Evolutionary conservation across 164 flowering plant species (phyloP).

Genomic region (Pachysandra terminalis): DNA sequence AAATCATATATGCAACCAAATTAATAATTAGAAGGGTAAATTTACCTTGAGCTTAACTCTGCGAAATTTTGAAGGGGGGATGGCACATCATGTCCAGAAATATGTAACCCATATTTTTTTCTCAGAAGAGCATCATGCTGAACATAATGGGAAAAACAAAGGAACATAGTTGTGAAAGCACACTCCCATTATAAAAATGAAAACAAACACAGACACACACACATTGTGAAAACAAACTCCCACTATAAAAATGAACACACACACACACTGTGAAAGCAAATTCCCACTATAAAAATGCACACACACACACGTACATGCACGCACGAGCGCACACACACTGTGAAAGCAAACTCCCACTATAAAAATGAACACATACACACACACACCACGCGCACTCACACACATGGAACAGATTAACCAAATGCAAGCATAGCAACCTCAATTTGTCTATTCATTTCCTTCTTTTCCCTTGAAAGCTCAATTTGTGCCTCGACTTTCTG

Average conservation of each 20-base stretch:
- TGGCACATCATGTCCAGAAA: slow-evolving; percentile 67
- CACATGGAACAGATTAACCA: background rate
- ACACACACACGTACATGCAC: too few species aligned
- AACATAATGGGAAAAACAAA: slow-evolving; percentile 4
- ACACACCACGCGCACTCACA: too few species aligned
- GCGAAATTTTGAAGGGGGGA: slow-evolving; percentile 66
- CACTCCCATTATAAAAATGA: background rate
- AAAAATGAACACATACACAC: background rate
- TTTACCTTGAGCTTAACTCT: slow-evolving; percentile 67
- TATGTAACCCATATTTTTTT: slow-evolving; percentile 72
- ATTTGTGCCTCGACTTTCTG: slow-evolving; percentile 20
- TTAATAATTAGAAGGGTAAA: background rate
- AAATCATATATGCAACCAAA: background rate
- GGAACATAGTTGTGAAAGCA: too few species aligned
- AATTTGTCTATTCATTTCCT: slow-evolving; percentile 55
- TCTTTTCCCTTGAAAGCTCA: slow-evolving; percentile 29
- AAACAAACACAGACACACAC: background rate
- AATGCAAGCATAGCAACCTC: slow-evolving; percentile 47
- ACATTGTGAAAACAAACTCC: background rate
- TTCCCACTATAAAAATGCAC: too few species aligned
- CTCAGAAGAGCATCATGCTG: slow-evolving; percentile 68
- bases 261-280: too few species aligned
- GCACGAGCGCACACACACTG: too few species aligned
- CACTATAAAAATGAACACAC: too few species aligned
- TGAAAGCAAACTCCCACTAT: background rate